Evolutionary conservation across 371 early-diverging fungal genomes (phyloP), one percentile per base, ranked within the genome.

Genomic region (Polyrhizophydium stewartii): DNA sequence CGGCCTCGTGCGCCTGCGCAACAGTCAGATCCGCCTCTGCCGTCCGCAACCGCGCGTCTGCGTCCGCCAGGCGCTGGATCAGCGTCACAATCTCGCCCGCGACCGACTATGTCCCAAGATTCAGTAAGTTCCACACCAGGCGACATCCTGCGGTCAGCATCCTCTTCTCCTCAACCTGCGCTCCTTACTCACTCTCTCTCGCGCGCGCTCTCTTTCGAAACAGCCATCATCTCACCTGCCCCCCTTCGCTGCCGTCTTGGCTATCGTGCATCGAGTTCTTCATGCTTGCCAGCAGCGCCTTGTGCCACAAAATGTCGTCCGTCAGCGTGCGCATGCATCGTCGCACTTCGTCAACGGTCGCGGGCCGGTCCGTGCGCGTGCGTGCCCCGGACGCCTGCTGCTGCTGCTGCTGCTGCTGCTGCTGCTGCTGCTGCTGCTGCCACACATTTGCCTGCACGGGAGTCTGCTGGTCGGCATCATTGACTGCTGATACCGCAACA

Each of bases 231-330:
- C 55, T n/a, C 25, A 52, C 61, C 50, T 60, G 61, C 13, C 59
- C 55, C 10, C 32, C 61, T 17, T 60, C 47, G 35, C 62, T 61
- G 28, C 30, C 45, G 22, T 55, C 51, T 3, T 47, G 49, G 28
- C 49, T 47, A 16, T 47, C 49, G 7, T 47, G 49, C 49, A 59
- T 31, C 33, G 33, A 37, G 16, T 56, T 56, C 51, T 51, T 64
- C 52, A 40, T 60, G 55, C 47, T 65, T 19, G 22, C 63, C 63
- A 58, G 49, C 60, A 55, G 55, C 28, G 49, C 49, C 28, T 3
- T 16, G 28, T 47, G 49, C 49, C 69, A 66, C 12, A 70, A 59
- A 33, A 75, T 66, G 51, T 75, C 76, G 52, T 75, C 76, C 47
- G 72, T 65, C 25, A 75, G 55, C 33, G 59, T 66, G 19, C 76